Conservation (phyloP, 2,329 filamentous ascomycete genomes). For the Aaosphaeria pasadenensis region DNA sequence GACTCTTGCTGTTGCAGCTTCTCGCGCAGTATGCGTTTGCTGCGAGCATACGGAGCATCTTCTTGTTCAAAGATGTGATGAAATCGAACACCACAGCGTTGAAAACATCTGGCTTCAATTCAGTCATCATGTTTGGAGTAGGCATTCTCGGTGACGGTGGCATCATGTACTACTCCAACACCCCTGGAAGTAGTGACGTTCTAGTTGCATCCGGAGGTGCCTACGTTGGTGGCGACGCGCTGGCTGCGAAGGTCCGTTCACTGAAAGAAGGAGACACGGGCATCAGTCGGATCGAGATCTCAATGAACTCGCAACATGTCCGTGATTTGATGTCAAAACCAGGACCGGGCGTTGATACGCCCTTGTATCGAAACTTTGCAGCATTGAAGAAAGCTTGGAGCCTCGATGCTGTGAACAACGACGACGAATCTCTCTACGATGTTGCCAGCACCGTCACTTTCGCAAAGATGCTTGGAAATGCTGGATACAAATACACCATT, state of each 20-base stretch:
- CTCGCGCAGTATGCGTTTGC: background rate
- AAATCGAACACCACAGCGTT: conserved; percentile 44
- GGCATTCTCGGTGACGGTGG: conserved; percentile 43
- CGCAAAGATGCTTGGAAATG: conserved; percentile 40
- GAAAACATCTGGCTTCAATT: conserved; percentile 44
- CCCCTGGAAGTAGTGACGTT: conserved; percentile 19
- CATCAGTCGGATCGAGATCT: conserved; percentile 43
- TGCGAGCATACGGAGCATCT: conserved; percentile 11
- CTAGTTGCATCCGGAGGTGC: conserved; percentile 39
- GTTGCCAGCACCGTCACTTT: conserved; percentile 42
- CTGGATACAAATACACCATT: conserved; percentile 45
- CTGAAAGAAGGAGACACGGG: conserved; percentile 38
- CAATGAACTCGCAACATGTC: conserved; percentile 45
- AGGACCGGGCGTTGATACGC: conserved; percentile 21
- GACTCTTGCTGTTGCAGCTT: too few relatives aligned
- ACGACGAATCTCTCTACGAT: conserved; percentile 47
- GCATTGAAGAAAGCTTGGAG: conserved; percentile 42
- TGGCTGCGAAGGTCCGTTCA: conserved; percentile 47
- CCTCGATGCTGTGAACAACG: conserved; percentile 48
- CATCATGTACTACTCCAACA: conserved; percentile 46
- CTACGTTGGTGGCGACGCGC: conserved; percentile 50
- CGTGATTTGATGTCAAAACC: conserved; percentile 33
- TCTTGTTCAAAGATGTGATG: conserved; percentile 40
- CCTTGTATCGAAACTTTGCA: conserved; percentile 41
- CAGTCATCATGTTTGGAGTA: conserved; percentile 45